Base-by-base conservation (phyloP, 352 stramenopile species). In the Pythium guiyangense region DNA sequence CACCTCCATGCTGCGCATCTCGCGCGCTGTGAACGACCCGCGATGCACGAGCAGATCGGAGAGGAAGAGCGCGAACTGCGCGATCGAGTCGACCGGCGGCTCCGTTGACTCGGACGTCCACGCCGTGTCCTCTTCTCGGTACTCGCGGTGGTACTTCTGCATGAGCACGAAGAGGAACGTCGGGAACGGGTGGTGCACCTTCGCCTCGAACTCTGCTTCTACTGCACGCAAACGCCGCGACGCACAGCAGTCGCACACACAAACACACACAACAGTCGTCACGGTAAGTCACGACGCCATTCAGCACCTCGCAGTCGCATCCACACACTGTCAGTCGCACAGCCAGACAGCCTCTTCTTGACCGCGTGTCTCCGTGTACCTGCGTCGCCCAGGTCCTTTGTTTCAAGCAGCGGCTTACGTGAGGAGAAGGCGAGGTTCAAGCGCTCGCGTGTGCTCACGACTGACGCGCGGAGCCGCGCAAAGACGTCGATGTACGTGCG, bases 181-280 rank as follows among this genome's bases (percentile, higher is more conserved):
- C 3, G 85, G 85, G 53, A 93, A 92, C 29, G 85, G 85, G 0
- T 82, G 81, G 44, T 92, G 71, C 27, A 73, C 76, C 60, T 92
- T 92, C 31, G 81, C 68, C 62, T 94, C 85, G 69, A 93, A 91
- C 67, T 94, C 85, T 72, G 71, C 79, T 76, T 90, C 82, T 74
- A 90, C 82, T 90, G 69, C 67, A 66, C 63, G 56, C 45, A 39
- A 77, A 76, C 60, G 20, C 57, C 59, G 62, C 37, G 4, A 58
- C 57, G 64, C 50, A 18, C 4, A 49, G 8, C 15, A 42, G 17
- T 64, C 29, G 64, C 54, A 43, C 49, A 66, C 20, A 66, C 40
- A 67, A 53, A 58, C 59, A 61, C 39, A 57, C 52, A 42, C 46
- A 25, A 29, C 45, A 35, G 39, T 44, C 15, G 18, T 1, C 27